Conservation (phyloP, 768 basidiomycete genomes). For the Multifurca ochricompacta region DNA sequence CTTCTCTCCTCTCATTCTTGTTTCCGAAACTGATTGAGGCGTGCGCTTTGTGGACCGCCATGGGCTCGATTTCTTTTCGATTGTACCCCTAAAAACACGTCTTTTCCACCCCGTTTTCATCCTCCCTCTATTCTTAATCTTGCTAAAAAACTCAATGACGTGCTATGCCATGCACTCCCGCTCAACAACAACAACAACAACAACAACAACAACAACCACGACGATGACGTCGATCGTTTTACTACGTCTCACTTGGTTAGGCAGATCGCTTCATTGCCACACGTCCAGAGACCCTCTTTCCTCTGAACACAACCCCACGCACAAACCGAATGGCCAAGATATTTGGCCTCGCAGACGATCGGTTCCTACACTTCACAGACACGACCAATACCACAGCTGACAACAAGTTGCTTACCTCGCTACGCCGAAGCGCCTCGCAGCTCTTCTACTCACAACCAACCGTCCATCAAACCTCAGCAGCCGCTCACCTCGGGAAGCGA, state of each 20-base stretch:
- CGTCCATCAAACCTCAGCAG: slow-evolving; percentile 40
- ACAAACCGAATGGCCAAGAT: slow-evolving; percentile 58
- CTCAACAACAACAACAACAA: too few species aligned
- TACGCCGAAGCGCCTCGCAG: slow-evolving; percentile 46
- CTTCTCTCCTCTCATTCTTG: not conserved
- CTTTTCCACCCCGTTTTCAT: slow-evolving; percentile 1
- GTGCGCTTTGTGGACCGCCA: not conserved
- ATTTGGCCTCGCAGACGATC: slow-evolving; percentile 52
- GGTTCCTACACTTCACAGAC: slow-evolving; percentile 46
- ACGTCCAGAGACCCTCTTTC: slow-evolving; percentile 42
- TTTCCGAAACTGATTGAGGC: not conserved
- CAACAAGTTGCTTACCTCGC: slow-evolving; percentile 37
- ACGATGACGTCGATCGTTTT: slow-evolving; percentile 1
- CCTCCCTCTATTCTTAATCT: not conserved
- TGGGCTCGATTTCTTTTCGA: not conserved
- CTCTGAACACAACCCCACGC: slow-evolving; percentile 56
- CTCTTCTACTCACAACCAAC: slow-evolving; percentile 35
- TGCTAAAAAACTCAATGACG: not conserved
- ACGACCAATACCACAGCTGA: slow-evolving; percentile 29
- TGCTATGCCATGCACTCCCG: not conserved
- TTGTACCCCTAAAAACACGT: slow-evolving; percentile 4
- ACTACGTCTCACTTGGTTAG: slow-evolving; percentile 27
- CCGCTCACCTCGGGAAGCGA: slow-evolving; percentile 46
- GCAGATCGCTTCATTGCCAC: slow-evolving; percentile 55
- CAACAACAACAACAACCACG: too few species aligned